phyloP scores from a whole-genome alignment of 2,329 filamentous ascomycete species.

The Pyrenophora teres region DNA sequence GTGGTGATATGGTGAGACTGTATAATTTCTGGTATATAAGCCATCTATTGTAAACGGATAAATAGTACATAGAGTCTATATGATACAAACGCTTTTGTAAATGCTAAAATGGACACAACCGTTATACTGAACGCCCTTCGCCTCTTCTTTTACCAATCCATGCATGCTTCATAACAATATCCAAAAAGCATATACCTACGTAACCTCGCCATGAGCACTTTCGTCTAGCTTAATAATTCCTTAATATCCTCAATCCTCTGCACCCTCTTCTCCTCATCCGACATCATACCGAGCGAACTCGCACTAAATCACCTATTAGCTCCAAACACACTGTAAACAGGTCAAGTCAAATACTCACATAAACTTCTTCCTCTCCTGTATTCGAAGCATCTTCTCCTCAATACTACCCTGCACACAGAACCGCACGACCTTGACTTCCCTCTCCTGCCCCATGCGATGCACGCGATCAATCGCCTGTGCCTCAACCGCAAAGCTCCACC shows the following conservation, averaged over 20 bases:
- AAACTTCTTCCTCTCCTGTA: constrained; percentile 96
- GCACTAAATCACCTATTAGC: constrained; percentile 64
- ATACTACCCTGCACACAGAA: constrained; percentile 92
- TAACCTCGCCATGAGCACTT: not conserved
- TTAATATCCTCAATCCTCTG: constrained; percentile 93
- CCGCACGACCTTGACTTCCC: constrained; percentile 81
- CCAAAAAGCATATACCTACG: too few species aligned
- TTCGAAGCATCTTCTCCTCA: constrained; percentile 89
- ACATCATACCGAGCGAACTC: constrained; percentile 93
- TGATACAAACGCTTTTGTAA: too few species aligned
- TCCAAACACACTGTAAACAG: too few species aligned
- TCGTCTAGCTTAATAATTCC: constrained; percentile 71
- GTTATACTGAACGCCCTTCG: too few species aligned
- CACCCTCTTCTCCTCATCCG: constrained; percentile 87
- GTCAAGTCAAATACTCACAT: constrained; percentile 64
- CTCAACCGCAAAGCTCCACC: constrained; percentile 98
- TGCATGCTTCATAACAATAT: too few species aligned
- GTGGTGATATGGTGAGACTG: too few species aligned
- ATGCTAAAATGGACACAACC: too few species aligned
- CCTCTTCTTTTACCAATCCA: too few species aligned
- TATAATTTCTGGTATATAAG: too few species aligned
- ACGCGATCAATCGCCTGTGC: constrained; percentile 97
- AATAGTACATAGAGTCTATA: too few species aligned
- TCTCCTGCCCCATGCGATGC: constrained; percentile 92
- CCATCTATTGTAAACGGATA: too few species aligned